Evolutionary conservation across 75 land plant genomes (phyloP), one percentile per base, ranked within the genome.

Genomic region (Picea sitchensis): DNA sequence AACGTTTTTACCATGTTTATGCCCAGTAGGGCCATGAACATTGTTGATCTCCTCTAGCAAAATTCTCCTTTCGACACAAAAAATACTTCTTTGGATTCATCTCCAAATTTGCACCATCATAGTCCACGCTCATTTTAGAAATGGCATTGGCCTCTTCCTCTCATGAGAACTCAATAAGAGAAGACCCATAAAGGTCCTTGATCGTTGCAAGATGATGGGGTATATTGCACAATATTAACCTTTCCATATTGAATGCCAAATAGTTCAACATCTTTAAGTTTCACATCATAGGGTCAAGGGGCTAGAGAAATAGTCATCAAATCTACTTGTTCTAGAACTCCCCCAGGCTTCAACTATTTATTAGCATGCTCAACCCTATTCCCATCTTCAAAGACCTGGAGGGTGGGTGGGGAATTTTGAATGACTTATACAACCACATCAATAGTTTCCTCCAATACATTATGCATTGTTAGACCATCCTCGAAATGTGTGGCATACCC

Each of bases 221-320:
- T 56, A 95, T n/a, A 80, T 78, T 94, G 87, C 74, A 97, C 94
- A 84, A 94, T 91, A 80, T 89, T 93, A 58, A 97, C 99, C 98
- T 94, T 89, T 47, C 83, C 88, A 80, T 84, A 68, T 62, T 90
- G 81, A 77, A 58, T 44, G 81, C 95, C 95, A 77, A 89, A 90
- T 23, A 82, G n/a, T n/a, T n/a, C n/a, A n/a, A n/a, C n/a, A n/a
- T n/a, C n/a, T n/a, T n/a, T n/a, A n/a, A n/a, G n/a, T 57, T 81
- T 88, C 0, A 87, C 87, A 78, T 92, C 87, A 82, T 89, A 88
- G 4, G 84, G 87, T 20, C 95, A 77, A 3, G 99, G 99, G 11
- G 87, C 83, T 18, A 86, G 95, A 64, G 98, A 94, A 58, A 97
- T n/a, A n/a, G n/a, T n/a, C n/a, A n/a, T n/a, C n/a, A n/a, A n/a